A percentile compares a stretch with the other conserved stretches of the same genome.
phyloP scores from a whole-genome alignment of 768 basidiomycete species.

The Tephrocybe sp. region DNA sequence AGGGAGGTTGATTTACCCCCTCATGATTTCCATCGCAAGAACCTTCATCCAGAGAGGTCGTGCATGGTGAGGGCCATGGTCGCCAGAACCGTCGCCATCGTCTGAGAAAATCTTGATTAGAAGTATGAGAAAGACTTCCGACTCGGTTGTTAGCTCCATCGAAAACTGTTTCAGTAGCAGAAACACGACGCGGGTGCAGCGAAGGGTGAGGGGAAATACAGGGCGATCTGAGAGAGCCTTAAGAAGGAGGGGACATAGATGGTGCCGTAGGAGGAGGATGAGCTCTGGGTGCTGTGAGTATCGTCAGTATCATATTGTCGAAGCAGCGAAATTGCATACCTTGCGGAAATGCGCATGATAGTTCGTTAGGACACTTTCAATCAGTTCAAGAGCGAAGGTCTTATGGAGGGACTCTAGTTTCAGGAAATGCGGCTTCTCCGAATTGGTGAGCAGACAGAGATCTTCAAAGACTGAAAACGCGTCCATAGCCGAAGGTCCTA shows the following conservation, averaged over 20 bases:
- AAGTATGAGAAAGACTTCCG: slow-evolving; percentile 82
- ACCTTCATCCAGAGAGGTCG: slow-evolving; percentile 87
- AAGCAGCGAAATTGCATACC: slow-evolving; percentile 36
- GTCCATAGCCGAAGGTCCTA: slow-evolving; percentile 79
- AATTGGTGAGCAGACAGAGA: slow-evolving; percentile 83
- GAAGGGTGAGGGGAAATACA: slow-evolving; percentile 82
- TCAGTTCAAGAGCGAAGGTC: slow-evolving; percentile 95
- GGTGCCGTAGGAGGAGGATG: slow-evolving; percentile 81
- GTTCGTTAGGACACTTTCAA: slow-evolving; percentile 94
- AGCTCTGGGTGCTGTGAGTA: slow-evolving; percentile 70
- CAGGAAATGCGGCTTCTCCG: slow-evolving; percentile 77
- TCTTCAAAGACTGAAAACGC: slow-evolving; percentile 91
- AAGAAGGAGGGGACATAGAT: slow-evolving; percentile 87
- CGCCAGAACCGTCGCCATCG: slow-evolving; percentile 32
- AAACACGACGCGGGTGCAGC: slow-evolving; percentile 92
- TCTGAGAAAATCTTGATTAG: slow-evolving; percentile 64
- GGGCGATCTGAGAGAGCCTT: slow-evolving; percentile 82
- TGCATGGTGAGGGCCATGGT: slow-evolving; percentile 29
- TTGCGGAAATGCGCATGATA: slow-evolving; percentile 84
- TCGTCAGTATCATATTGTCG: neutral
- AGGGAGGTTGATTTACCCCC: slow-evolving; percentile 50
- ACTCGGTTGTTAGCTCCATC: slow-evolving; percentile 72
- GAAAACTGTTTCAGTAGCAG: slow-evolving; percentile 91
- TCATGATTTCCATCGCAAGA: slow-evolving; percentile 87
- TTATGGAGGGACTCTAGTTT: slow-evolving; percentile 81